A percentile compares a stretch with the other conserved stretches of the same genome.
These are phyloP conservation scores for Candida frijolesensis DNA, from an alignment of 1,139 yeast species.

Conservation along the genomic window DNA sequence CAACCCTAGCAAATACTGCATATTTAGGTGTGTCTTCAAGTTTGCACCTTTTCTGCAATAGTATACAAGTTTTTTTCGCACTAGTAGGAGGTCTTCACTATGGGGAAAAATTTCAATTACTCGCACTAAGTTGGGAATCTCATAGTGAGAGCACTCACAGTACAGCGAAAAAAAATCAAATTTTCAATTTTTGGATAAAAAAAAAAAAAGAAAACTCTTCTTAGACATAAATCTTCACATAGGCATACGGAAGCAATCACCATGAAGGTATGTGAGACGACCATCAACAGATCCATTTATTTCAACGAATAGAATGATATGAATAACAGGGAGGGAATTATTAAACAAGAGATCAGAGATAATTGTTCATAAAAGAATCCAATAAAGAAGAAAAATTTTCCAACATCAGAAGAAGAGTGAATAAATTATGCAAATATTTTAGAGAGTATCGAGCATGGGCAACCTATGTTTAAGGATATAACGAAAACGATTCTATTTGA, in stretches of 20 bases:
- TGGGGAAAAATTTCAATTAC: background rate
- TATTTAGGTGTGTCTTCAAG: background rate
- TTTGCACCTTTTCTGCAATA: slow-evolving; percentile 1
- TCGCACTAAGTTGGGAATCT: background rate
- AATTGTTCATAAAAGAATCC: background rate
- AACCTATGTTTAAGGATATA: background rate
- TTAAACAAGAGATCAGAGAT: background rate
- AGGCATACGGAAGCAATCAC: slow-evolving; percentile 12
- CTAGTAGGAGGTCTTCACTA: background rate
- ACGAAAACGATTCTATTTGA: background rate
- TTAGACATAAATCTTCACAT: slow-evolving; percentile 9
- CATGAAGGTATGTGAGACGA: slow-evolving; percentile 15
- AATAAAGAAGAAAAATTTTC: background rate
- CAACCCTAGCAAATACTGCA: slow-evolving; percentile 5
- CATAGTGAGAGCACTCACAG: background rate
- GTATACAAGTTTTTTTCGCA: background rate
- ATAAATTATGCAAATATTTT: too few relatives aligned
- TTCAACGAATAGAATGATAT: background rate
- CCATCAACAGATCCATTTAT: background rate
- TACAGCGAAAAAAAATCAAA: slow-evolving; percentile 6
- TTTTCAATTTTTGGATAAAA: slow-evolving; percentile 3
- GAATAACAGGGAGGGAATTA: background rate
- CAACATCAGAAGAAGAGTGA: background rate
- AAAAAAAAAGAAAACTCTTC: slow-evolving; percentile 11
- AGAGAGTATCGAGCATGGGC: too few relatives aligned